Conservation (phyloP, 2,329 filamentous ascomycete genomes). For the Beauveria pseudobassiana region DNA sequence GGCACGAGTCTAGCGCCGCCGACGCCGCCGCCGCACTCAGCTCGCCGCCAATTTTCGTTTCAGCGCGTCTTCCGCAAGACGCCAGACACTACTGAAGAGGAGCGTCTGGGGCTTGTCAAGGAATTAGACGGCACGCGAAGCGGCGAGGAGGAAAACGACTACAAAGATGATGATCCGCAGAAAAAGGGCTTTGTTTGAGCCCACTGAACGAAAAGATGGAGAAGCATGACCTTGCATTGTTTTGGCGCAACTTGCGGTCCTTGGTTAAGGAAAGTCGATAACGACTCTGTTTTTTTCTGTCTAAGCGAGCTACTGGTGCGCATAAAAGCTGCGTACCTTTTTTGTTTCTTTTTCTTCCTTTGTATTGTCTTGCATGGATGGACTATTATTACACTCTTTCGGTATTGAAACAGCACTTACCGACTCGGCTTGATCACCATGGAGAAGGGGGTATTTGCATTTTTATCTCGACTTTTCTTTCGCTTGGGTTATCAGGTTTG, state of each 20-base stretch:
- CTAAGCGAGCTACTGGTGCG: not conserved
- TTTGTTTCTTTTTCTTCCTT: not conserved
- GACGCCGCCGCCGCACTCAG: constrained; percentile 53
- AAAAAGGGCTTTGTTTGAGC: constrained; percentile 5
- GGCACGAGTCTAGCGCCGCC: constrained; percentile 46
- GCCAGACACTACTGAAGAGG: constrained; percentile 65
- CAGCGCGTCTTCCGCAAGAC: constrained; percentile 63
- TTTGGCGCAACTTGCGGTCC: not conserved
- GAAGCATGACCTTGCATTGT: not conserved
- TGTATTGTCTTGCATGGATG: not conserved
- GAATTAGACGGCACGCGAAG: constrained; percentile 44
- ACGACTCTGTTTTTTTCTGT: not conserved
- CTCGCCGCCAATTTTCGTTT: constrained; percentile 83
- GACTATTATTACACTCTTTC: not conserved
- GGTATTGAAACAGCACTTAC: not conserved
- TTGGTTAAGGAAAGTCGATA: not conserved
- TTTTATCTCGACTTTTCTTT: not conserved
- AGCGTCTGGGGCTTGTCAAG: constrained; percentile 73
- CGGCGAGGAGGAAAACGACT: constrained; percentile 11
- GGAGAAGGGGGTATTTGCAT: not conserved
- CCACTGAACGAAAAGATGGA: not conserved
- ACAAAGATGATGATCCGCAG: not conserved
- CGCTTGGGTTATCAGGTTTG: not conserved
- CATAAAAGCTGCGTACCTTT: not conserved
- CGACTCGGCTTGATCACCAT: not conserved